Percentiles rank a stretch among this genome's conserved stretches.
Evolutionary conservation across 805 yeast genomes (phyloP).

Genomic region (Ogataea ganodermae): DNA sequence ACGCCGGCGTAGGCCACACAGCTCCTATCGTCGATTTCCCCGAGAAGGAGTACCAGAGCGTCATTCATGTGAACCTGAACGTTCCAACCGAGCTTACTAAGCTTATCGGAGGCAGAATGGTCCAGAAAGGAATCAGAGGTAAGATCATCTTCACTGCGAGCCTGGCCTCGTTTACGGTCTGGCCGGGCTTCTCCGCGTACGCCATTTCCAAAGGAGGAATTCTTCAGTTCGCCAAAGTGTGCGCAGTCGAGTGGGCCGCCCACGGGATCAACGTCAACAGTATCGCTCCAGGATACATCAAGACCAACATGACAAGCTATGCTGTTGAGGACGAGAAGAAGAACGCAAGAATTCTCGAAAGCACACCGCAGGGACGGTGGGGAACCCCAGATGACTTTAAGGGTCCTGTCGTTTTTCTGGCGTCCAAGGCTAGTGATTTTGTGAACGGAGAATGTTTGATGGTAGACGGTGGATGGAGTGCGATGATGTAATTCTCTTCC

Average conservation of each 20-base stretch:
- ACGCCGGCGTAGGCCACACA: conserved; percentile 39
- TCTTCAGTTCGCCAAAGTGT: conserved; percentile 36
- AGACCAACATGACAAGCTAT: conserved; percentile 44
- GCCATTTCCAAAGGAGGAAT: conserved; percentile 46
- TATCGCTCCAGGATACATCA: conserved; percentile 51
- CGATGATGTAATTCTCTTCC: conserved; percentile 1
- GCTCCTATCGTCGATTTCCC: conserved; percentile 38
- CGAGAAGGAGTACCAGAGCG: conserved; percentile 40
- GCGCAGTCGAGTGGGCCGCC: conserved; percentile 47
- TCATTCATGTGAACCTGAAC: conserved; percentile 44
- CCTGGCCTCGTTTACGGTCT: conserved; percentile 43
- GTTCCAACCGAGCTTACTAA: conserved; percentile 40
- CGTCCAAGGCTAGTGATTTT: conserved; percentile 51
- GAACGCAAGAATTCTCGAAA: conserved; percentile 31
- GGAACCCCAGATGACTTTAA: conserved; percentile 50
- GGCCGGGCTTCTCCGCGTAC: conserved; percentile 40
- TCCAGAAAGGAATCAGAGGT: conserved; percentile 35
- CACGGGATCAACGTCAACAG: conserved; percentile 49
- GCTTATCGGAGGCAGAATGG: conserved; percentile 40
- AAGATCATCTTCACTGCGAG: conserved; percentile 46
- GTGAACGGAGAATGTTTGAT: conserved; percentile 52
- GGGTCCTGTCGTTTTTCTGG: conserved; percentile 47
- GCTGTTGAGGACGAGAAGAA: conserved; percentile 28
- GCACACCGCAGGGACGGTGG: conserved; percentile 51
- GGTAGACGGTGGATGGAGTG: conserved; percentile 60